Conservation (phyloP, 306 rosid genomes). For the Biancaea sappan region DNA sequence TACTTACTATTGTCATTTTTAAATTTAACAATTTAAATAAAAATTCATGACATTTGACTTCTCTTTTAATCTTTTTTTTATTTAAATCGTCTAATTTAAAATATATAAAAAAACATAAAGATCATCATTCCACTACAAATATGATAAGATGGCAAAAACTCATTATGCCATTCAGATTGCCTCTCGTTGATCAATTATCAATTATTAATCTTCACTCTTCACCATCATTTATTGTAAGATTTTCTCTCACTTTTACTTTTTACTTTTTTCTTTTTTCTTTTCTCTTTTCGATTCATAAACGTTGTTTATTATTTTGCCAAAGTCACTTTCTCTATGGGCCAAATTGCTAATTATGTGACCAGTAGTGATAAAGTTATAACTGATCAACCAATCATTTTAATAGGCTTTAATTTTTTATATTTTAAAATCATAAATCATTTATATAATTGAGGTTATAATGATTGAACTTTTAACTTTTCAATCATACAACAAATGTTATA, state of each 20-base stretch:
- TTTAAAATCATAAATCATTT: not conserved
- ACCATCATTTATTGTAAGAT: no score
- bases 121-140: no score
- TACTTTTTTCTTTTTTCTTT: no score
- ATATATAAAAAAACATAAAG: no score
- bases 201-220: not conserved
- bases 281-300: not conserved
- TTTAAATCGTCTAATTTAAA: constrained; percentile 9
- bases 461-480: not conserved
- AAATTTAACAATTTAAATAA: no score
- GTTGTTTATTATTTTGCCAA: not conserved
- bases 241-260: not conserved
- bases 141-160: no score
- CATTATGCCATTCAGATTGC: constrained; percentile 65
- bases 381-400: constrained; percentile 6
- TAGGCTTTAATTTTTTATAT: not conserved
- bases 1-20: no score
- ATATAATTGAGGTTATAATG: not conserved
- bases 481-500: not conserved
- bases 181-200: constrained; percentile 24
- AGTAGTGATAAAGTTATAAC: not conserved
- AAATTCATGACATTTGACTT: not conserved
- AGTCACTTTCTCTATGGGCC: not conserved
- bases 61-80: constrained; percentile 4
- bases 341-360: not conserved